Percentiles rank a stretch among this genome's conserved stretches.
Conservation (phyloP, 202 grass and related monocot species). For the Brachypodium distachyon region DNA sequence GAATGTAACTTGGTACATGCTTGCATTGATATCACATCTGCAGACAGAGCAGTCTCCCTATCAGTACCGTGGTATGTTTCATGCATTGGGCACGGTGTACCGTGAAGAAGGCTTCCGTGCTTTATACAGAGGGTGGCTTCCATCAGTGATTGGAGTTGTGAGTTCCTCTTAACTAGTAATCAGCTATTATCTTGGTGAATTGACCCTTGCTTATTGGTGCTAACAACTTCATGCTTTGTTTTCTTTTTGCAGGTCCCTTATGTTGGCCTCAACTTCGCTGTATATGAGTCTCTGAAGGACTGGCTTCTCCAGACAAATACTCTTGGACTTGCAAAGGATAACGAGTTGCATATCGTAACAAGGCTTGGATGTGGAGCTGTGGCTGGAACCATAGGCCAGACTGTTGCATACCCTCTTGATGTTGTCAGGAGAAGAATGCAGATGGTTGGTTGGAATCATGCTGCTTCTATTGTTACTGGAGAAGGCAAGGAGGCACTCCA, state of each 20-base stretch:
- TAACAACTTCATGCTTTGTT: constrained; percentile 18
- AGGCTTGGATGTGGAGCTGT: constrained; percentile 79
- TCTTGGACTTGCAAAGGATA: constrained; percentile 65
- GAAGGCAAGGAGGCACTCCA: constrained; percentile 54
- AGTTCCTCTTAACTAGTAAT: constrained; percentile 18
- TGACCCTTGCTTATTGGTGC: neutral
- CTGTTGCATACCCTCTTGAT: constrained; percentile 96
- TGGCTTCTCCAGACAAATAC: constrained; percentile 61
- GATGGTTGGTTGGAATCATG: constrained; percentile 97
- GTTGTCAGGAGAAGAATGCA: constrained; percentile 97
- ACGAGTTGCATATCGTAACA: constrained; percentile 61
- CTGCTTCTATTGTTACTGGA: constrained; percentile 71
- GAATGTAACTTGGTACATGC: neutral
- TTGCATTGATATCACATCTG: neutral
- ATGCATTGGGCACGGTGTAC: constrained; percentile 91
- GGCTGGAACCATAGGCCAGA: constrained; percentile 91
- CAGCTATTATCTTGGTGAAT: neutral
- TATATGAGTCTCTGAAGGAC: constrained; percentile 94
- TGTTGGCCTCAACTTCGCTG: constrained; percentile 92
- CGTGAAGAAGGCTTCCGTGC: constrained; percentile 98
- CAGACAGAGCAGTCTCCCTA: constrained; percentile 94
- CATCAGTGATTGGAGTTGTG: constrained; percentile 99
- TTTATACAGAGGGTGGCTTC: constrained; percentile 97
- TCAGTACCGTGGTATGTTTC: constrained; percentile 98
- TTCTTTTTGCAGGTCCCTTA: constrained; percentile 70